Base-by-base conservation (phyloP, 2,329 filamentous ascomycete genomes). In the Simplicillium aogashimaense region DNA sequence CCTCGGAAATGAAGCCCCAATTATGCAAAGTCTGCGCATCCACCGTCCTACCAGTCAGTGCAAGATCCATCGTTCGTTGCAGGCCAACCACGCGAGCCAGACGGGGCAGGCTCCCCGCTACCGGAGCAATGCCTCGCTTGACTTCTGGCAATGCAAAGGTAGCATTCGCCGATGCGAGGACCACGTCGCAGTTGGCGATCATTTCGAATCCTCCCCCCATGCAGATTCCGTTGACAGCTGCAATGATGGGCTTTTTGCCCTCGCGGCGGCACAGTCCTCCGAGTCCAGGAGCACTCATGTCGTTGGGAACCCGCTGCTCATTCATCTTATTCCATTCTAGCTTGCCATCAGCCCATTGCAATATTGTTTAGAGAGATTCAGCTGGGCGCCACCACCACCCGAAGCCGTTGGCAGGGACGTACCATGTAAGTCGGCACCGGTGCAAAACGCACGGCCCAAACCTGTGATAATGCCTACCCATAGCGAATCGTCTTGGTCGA, bases 181-280 rank as follows among this genome's bases (percentile, higher is more conserved):
- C 70, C 36, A 89, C 61, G 60, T 89, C 84, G 47, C 74, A 75
- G 57, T 86, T 86, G 30, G 81, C 64, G 13, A 74, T 70, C 65
- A 87, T 85, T 15, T 89, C 84, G 57, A 82, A 78, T 2, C 83
- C 84, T 39, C 83, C 83, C 16, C 83, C 84, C 31, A 83, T 66
- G 45, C 81, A 83, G 13, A 82, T 64, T 2, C 83, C 84, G 53
- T 86, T 85, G 20, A 87, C 80, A 2, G 83, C 84, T 4, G 78
- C 81, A 29, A 88, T 73, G 39, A 89, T 67, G 3, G 83, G 84
- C 53, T 88, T 88, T 56, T 74, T 76, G 37, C 82, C 82, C 3
- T 59, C 56, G 30, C 83, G 69, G 45, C 83, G 76, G 41, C 73
- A 77, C 29, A 86, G 58, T 0, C 73, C 81, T n/a, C 74, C 80